phyloP scores from a whole-genome alignment of 805 yeast genomes.

The Metschnikowia dekortorum region DNA sequence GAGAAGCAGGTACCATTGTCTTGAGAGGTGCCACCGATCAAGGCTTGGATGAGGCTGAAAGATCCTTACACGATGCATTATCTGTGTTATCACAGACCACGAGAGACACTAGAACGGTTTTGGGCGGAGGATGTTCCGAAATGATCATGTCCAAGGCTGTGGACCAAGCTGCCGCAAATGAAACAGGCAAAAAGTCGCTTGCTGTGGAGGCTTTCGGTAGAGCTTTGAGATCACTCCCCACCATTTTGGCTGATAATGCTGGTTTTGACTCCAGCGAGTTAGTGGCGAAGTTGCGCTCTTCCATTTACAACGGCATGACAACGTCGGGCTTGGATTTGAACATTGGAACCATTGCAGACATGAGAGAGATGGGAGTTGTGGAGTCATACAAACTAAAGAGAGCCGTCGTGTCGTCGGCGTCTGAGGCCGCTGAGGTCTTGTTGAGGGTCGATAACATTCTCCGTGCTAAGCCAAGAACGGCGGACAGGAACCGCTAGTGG shows the following conservation, averaged over 20 bases:
- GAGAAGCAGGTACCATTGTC: slow-evolving; percentile 94
- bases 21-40: slow-evolving; percentile 58
- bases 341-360: slow-evolving; percentile 82
- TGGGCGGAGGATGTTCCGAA: slow-evolving; percentile 91
- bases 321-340: slow-evolving; percentile 89
- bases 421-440: slow-evolving; percentile 97
- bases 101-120: slow-evolving; percentile 81
- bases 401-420: slow-evolving; percentile 91
- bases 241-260: slow-evolving; percentile 94
- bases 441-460: slow-evolving; percentile 95
- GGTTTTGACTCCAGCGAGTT: slow-evolving; percentile 93
- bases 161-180: slow-evolving; percentile 86
- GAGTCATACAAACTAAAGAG: slow-evolving; percentile 89
- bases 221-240: slow-evolving; percentile 92
- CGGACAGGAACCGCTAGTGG: slow-evolving; percentile 61
- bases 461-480: slow-evolving; percentile 96
- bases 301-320: slow-evolving; percentile 86
- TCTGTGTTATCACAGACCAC: slow-evolving; percentile 95
- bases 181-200: slow-evolving; percentile 85
- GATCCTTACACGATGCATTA: slow-evolving; percentile 84
- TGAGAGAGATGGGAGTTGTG: slow-evolving; percentile 89
- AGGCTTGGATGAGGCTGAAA: slow-evolving; percentile 45
- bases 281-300: slow-evolving; percentile 83
- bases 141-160: slow-evolving; percentile 96
- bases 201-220: slow-evolving; percentile 94